phyloP scores from a whole-genome alignment of 177 flowering plant species.

The Tripterygium wilfordii region DNA sequence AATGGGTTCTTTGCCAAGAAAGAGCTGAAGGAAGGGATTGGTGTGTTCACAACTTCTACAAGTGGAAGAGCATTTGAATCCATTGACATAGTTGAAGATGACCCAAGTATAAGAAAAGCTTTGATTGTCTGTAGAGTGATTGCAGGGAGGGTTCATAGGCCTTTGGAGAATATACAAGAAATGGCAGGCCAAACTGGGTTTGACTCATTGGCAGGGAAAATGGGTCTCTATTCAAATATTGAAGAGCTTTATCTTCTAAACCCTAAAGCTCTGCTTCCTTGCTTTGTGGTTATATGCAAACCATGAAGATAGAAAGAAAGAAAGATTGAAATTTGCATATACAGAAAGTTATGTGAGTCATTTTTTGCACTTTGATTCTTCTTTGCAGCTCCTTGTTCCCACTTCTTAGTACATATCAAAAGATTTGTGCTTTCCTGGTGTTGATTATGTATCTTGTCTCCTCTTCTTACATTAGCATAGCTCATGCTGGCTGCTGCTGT shows the following conservation, averaged over 20 bases:
- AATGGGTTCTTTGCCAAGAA: slow-evolving; percentile 67
- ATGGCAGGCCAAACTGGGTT: slow-evolving; percentile 65
- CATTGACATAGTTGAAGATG: slow-evolving; percentile 36
- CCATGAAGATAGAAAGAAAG: slow-evolving; percentile 28
- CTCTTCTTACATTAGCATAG: no score
- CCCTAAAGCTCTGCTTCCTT: slow-evolving; percentile 84
- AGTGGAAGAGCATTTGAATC: slow-evolving; percentile 78
- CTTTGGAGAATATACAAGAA: slow-evolving; percentile 74
- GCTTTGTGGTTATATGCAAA: slow-evolving; percentile 93
- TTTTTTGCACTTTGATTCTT: slow-evolving; percentile 1
- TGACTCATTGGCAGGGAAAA: slow-evolving; percentile 92
- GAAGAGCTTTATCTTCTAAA: slow-evolving; percentile 71
- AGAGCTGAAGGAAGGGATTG: slow-evolving; percentile 53
- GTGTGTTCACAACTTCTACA: slow-evolving; percentile 88
- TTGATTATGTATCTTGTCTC: no score
- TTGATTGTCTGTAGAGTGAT: slow-evolving; percentile 91
- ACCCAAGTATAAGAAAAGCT: slow-evolving; percentile 43
- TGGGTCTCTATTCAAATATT: slow-evolving; percentile 40
- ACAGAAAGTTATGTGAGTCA: slow-evolving; percentile 8
- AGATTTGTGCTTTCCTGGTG: no score
- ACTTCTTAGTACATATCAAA: no score
- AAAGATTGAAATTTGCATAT: slow-evolving; percentile 3
- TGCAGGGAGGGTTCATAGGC: slow-evolving; percentile 92
- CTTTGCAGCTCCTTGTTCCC: no score
- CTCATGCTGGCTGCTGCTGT: no score